Percentiles rank a stretch among this genome's conserved stretches.
Evolutionary conservation across 176 grass and related monocot species (phyloP).

Genomic region (Raddia guianensis): DNA sequence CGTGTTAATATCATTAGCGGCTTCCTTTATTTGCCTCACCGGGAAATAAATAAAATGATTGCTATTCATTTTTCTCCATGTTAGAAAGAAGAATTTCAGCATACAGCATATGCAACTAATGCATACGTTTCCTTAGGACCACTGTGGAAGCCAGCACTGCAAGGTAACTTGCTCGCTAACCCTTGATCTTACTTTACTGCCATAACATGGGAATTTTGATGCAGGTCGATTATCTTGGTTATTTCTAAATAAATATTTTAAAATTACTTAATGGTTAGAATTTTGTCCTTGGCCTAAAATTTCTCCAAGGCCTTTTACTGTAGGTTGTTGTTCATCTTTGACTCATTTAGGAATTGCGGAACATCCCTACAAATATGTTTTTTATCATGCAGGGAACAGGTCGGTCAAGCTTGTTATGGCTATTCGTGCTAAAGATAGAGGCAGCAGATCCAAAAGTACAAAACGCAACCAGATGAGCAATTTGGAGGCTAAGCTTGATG

Average conservation of each 20-base stretch:
- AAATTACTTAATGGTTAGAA: not conserved
- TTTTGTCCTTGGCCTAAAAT: not conserved
- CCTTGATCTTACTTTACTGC: slow-evolving; percentile 9
- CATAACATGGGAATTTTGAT: not conserved
- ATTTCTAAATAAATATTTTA: not conserved
- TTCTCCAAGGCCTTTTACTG: not conserved
- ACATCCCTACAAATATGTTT: slow-evolving; percentile 24
- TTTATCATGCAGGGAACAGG: slow-evolving; percentile 59
- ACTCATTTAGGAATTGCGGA: slow-evolving; percentile 10
- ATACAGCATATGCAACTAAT: slow-evolving; percentile 93
- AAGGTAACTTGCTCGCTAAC: slow-evolving; percentile 52
- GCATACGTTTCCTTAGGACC: slow-evolving; percentile 80
- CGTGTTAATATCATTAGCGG: slow-evolving; percentile 1
- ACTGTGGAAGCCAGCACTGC: slow-evolving; percentile 59
- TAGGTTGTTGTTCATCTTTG: not conserved
- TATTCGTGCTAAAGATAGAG: slow-evolving; percentile 30
- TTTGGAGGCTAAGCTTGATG: slow-evolving; percentile 81
- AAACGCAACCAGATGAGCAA: slow-evolving; percentile 50
- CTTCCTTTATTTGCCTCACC: slow-evolving; percentile 1
- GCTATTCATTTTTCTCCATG: slow-evolving; percentile 25
- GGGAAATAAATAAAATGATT: slow-evolving; percentile 23
- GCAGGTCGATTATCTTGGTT: not conserved
- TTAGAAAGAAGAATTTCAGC: slow-evolving; percentile 99
- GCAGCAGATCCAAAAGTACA: slow-evolving; percentile 44
- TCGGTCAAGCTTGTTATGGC: slow-evolving; percentile 58